Percentiles rank a stretch among this genome's conserved stretches.
These are phyloP conservation scores for Pugionium dolabratum DNA, from an alignment of 345 rosid genomes.

Conservation along the genomic window DNA sequence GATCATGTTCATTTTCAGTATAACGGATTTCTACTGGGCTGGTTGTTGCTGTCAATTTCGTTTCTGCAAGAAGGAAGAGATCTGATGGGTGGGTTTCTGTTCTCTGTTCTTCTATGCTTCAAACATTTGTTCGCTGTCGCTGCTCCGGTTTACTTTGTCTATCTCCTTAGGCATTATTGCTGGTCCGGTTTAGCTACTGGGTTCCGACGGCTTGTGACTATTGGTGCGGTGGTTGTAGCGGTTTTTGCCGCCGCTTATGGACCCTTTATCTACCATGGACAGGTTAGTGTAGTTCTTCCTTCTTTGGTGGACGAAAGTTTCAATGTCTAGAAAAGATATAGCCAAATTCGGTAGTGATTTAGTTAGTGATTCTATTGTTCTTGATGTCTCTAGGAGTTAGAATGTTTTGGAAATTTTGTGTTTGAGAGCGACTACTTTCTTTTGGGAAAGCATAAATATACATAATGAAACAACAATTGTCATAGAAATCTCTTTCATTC, in stretches of 20 bases:
- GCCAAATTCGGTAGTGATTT: neutral
- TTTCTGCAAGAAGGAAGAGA: conserved; percentile 76
- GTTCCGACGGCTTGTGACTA: conserved; percentile 47
- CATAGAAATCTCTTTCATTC: neutral
- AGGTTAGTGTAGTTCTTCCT: conserved; percentile 48
- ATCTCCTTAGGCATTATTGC: conserved; percentile 80
- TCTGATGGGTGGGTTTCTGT: conserved; percentile 75
- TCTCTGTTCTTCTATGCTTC: conserved; percentile 76
- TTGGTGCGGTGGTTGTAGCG: conserved; percentile 67
- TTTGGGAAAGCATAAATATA: neutral
- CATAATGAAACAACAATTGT: neutral
- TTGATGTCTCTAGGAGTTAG: neutral
- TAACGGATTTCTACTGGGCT: conserved; percentile 83
- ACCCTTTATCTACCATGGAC: conserved; percentile 74
- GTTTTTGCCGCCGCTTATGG: conserved; percentile 74
- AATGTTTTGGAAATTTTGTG: neutral
- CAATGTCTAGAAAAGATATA: neutral
- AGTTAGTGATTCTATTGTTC: neutral
- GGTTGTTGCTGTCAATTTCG: conserved; percentile 76
- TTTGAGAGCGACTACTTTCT: neutral
- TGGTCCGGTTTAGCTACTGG: conserved; percentile 62
- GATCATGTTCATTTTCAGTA: conserved; percentile 96
- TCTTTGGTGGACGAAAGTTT: neutral
- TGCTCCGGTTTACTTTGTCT: conserved; percentile 89
- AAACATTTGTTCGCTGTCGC: conserved; percentile 95